Evolutionary conservation across 768 basidiomycete species (phyloP), one percentile per base, ranked within the genome.

Genomic region (Scleroderma citrinum): DNA sequence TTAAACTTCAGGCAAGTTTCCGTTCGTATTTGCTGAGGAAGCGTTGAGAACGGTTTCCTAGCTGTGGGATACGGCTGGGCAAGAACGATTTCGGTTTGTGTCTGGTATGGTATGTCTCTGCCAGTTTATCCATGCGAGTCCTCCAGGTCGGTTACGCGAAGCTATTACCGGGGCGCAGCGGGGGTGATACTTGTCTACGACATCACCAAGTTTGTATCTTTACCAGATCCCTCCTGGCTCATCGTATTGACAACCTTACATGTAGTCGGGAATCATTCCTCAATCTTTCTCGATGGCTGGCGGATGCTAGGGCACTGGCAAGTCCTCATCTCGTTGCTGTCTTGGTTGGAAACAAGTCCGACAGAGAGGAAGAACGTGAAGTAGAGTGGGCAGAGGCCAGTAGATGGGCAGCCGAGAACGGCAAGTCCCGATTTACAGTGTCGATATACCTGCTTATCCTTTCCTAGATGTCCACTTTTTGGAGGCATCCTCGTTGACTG

Each of bases 1-100:
- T 96, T 56, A 97, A 96, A 68, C 77, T 97, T 34, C 95, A 97
- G 82, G 93, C 92, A 40, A 55, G 78, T 59, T 13, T 45, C 46
- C 12, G 7, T 10, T 26, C 17, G 30, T 10, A 14, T n/a, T 17
- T 19, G 19, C 26, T 8, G 6, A 20, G 14, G 29, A 31, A 19
- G 16, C 10, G 12, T n/a, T 13, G 14, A 23, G 40, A 32, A 17
- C 11, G 43, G 8, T 32, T 31, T n/a, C 39, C 36, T 55, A 95
- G 92, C 71, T 95, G 40, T 97, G 95, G 94, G 94, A 96, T 66
- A 94, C 92, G 19, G 95, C 94, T 29, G 95, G 95, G 16, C 95
- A 97, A 70, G 94, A 96, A 68, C 77, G 94, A 54, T 94, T 95
- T 66, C 78, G 92, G 84, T 92, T 52, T 44, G 59, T 60, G 64